phyloP scores from a whole-genome alignment of 768 basidiomycete genomes.

The Nevesoporus exiguus region DNA sequence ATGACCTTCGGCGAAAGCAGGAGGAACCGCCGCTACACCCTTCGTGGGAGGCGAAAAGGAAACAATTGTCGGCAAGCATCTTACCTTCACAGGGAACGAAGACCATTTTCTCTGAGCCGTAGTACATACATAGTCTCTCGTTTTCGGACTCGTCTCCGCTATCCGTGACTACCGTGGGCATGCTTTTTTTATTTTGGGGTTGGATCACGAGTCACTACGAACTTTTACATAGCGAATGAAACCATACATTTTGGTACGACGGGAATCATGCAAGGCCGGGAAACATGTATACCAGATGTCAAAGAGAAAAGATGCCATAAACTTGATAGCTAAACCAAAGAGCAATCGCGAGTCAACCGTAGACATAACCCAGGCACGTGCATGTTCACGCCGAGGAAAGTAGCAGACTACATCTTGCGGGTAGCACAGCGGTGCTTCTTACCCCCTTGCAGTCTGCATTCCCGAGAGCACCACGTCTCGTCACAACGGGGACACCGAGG shows the following conservation, averaged over 20 bases:
- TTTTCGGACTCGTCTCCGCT: background rate
- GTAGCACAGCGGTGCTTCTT: constrained; percentile 48
- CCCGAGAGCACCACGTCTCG: constrained; percentile 61
- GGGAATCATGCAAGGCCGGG: background rate
- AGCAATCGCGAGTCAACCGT: background rate
- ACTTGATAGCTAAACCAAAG: background rate
- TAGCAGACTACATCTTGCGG: constrained; percentile 9
- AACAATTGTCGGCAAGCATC: constrained; percentile 62
- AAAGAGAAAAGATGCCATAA: background rate
- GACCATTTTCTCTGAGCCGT: constrained; percentile 52
- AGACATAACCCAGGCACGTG: background rate
- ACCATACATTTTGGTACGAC: background rate
- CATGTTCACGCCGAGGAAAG: background rate
- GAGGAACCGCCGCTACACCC: constrained; percentile 64
- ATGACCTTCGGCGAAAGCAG: constrained; percentile 3
- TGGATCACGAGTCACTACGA: background rate
- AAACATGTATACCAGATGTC: background rate
- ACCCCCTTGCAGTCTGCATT: constrained; percentile 52
- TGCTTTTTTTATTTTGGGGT: background rate
- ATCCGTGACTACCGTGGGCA: background rate
- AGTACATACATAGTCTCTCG: constrained; percentile 4
- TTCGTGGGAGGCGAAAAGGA: constrained; percentile 94
- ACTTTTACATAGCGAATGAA: background rate
- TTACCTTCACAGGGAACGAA: constrained; percentile 78
- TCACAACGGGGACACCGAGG: constrained; percentile 60